Conservation (phyloP, 2,329 filamentous ascomycete species). For the Arachnopeziza araneosa region DNA sequence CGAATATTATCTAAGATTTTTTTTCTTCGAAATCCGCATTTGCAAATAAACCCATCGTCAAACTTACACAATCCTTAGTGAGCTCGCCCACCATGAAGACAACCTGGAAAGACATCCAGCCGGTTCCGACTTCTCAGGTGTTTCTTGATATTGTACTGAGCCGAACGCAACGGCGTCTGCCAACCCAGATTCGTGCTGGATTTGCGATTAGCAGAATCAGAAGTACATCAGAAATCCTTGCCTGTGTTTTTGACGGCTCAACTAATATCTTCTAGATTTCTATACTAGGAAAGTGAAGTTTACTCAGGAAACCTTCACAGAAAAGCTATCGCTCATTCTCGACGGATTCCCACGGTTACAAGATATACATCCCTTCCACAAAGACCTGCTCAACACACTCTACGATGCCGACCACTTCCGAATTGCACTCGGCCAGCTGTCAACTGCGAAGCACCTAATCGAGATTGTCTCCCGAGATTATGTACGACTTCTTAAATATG, state of each 20-base stretch:
- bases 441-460: conserved; percentile 92
- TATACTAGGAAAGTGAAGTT: conserved; percentile 99
- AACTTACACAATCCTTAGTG: neutral
- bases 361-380: conserved; percentile 93
- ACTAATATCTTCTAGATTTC: conserved; percentile 55
- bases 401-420: conserved; percentile 98
- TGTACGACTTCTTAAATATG: conserved; percentile 92
- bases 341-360: conserved; percentile 88
- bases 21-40: neutral
- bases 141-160: conserved; percentile 97
- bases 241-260: conserved; percentile 3
- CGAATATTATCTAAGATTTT: neutral
- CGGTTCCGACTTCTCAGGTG: conserved; percentile 87
- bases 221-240: conserved; percentile 32
- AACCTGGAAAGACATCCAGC: conserved; percentile 73
- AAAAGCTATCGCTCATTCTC: conserved; percentile 87
- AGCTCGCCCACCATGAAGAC: conserved; percentile 47
- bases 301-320: conserved; percentile 91
- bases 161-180: conserved; percentile 84
- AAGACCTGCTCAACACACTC: conserved; percentile 83
- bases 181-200: conserved; percentile 90
- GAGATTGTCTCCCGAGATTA: conserved; percentile 96
- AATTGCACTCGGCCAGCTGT: conserved; percentile 92
- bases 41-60: neutral
- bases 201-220: conserved; percentile 96